These are phyloP conservation scores for Aphanocladium album DNA, from an alignment of 2,329 filamentous ascomycete species.

Conservation along the genomic window DNA sequence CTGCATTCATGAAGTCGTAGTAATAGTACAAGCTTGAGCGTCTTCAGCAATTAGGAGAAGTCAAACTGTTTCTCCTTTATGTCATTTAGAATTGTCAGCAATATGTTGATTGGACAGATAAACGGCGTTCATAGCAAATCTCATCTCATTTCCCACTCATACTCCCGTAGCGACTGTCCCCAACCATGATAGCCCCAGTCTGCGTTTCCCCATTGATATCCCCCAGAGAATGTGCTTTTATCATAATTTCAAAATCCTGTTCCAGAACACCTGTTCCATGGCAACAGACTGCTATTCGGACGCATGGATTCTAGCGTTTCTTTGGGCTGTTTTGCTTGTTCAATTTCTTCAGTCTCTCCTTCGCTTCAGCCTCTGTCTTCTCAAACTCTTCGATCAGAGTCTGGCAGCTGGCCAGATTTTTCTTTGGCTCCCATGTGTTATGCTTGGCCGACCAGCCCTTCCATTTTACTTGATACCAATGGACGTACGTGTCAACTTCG, in stretches of 20 bases:
- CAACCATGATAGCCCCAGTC: background rate
- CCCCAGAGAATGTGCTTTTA: too few species aligned
- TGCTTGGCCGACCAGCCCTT: slow-evolving; percentile 37
- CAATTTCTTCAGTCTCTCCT: background rate
- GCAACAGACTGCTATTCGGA: too few species aligned
- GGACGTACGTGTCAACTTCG: slow-evolving; percentile 31
- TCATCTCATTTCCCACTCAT: background rate
- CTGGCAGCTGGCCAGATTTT: slow-evolving; percentile 37
- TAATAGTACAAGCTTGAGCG: too few species aligned
- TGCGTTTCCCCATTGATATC: too few species aligned
- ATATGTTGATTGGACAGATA: too few species aligned
- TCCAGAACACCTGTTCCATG: too few species aligned
- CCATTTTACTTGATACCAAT: slow-evolving; percentile 51
- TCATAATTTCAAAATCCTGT: too few species aligned
- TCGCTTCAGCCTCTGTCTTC: background rate
- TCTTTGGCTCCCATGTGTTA: slow-evolving; percentile 51
- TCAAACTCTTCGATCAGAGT: slow-evolving; percentile 32
- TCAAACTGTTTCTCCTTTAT: slow-evolving; percentile 36
- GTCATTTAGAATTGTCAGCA: too few species aligned
- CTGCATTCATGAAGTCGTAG: too few species aligned
- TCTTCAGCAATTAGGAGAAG: too few species aligned
- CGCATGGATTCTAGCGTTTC: background rate
- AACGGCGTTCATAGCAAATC: background rate
- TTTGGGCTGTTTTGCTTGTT: background rate
- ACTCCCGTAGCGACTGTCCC: background rate